Evolutionary conservation across 345 rosid genomes (phyloP).

Genomic region (Gynandropsis gynandra): DNA sequence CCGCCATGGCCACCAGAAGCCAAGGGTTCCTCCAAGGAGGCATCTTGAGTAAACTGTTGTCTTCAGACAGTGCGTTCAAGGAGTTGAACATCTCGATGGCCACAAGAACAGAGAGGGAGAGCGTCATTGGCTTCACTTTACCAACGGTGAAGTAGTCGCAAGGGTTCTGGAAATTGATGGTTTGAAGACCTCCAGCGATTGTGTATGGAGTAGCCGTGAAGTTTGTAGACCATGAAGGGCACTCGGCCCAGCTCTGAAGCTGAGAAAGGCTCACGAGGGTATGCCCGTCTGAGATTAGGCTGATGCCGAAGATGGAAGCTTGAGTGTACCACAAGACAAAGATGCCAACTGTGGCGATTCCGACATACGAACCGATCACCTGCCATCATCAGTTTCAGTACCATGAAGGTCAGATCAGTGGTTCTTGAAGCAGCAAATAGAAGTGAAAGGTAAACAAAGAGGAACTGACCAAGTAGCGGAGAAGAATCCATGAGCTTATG

Average conservation of each 20-base stretch:
- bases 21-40: slow-evolving; percentile 94
- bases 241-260: slow-evolving; percentile 74
- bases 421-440: background rate
- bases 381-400: slow-evolving; percentile 23
- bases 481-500: slow-evolving; percentile 62
- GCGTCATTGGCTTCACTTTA: slow-evolving; percentile 79
- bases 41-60: slow-evolving; percentile 66
- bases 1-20: slow-evolving; percentile 81
- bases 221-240: slow-evolving; percentile 63
- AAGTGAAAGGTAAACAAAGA: background rate
- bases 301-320: slow-evolving; percentile 69
- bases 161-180: slow-evolving; percentile 47
- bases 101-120: slow-evolving; percentile 81
- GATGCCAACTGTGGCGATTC: slow-evolving; percentile 88
- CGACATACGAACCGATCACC: slow-evolving; percentile 87
- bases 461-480: slow-evolving; percentile 62
- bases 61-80: slow-evolving; percentile 82
- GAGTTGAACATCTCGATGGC: slow-evolving; percentile 94
- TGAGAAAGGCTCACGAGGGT: slow-evolving; percentile 57
- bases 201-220: slow-evolving; percentile 58
- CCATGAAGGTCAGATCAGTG: too few relatives aligned
- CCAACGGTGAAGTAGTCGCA: slow-evolving; percentile 84
- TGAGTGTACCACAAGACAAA: slow-evolving; percentile 85
- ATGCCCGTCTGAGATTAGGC: slow-evolving; percentile 66
- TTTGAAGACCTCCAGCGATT: slow-evolving; percentile 38